A percentile compares a stretch with the other conserved stretches of the same genome.
Conservation (phyloP, 495 filamentous ascomycete genomes). For the Neurospora sp. region DNA sequence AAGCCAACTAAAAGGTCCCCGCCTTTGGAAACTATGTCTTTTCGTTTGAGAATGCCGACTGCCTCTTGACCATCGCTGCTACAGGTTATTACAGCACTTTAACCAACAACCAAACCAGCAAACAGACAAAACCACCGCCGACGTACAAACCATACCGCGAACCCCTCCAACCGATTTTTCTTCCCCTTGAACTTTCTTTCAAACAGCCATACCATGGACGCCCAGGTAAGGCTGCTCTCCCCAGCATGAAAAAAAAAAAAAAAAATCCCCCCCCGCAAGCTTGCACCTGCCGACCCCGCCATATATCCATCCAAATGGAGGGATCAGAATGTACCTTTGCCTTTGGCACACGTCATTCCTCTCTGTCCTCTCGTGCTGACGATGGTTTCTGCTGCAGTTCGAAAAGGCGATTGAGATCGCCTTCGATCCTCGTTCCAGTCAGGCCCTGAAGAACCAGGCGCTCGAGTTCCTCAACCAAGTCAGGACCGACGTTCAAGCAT, state of each 20-base stretch:
- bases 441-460: constrained; percentile 69
- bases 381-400: constrained; percentile 44
- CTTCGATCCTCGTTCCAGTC: constrained; percentile 64
- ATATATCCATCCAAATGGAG: neutral
- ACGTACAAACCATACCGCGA: constrained; percentile 4
- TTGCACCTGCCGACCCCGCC: constrained; percentile 9
- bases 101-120: neutral
- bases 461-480: constrained; percentile 80
- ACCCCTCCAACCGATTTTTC: neutral
- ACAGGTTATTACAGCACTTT: constrained; percentile 21
- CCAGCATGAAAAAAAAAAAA: neutral
- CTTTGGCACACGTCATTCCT: neutral
- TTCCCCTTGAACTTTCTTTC: neutral
- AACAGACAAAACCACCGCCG: neutral
- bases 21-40: constrained; percentile 15
- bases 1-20: constrained; percentile 7
- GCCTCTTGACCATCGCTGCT: constrained; percentile 14
- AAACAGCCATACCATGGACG: constrained; percentile 17
- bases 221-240: constrained; percentile 17
- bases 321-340: neutral
- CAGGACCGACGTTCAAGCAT: constrained; percentile 64
- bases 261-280: constrained; percentile 1
- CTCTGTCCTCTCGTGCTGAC: constrained; percentile 2
- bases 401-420: constrained; percentile 88
- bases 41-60: constrained; percentile 24